Base-by-base conservation (phyloP, 257 asterid genomes). In the Paraleonurus japonicus region DNA sequence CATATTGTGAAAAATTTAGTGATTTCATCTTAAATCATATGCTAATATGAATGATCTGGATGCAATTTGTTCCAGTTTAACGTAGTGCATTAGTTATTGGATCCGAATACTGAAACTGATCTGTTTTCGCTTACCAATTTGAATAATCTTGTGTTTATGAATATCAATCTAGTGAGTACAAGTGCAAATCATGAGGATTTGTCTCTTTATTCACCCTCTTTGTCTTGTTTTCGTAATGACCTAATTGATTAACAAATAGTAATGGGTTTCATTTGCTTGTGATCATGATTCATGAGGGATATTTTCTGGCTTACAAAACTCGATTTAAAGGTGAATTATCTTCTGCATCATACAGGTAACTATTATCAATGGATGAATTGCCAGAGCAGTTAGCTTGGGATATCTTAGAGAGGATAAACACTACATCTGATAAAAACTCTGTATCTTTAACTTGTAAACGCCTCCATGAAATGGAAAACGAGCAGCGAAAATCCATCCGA, bases 301-400 rank as follows among this genome's bases (percentile, higher is more conserved):
- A 13, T 13, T 12, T 47, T 16, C 22, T 35, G 7, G 1, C 19
- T 55, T 12, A 5, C 41, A 7, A 27, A 61, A 54, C 19, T 19
- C 48, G 64, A 15, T n/a, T 39, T 61, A 4, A 24, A 20, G 37
- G 16, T 3, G 15, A 22, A 39, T 47, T 48, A 47, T 51, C 32
- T 39, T 64, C 50, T 69, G 67, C 65, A 17, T 66, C 53, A 23
- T 41, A 43, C 70, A 72, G 82, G 80, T 65, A 26, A 32, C 43
- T 66, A 26, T 15, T 61, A 10, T 15, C 76, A 75, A 92, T 92
- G 98, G 91, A 92, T 77, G 82, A 83, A 71, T 83, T 92, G 80
- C 98, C 97, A 12, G 95, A 87, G 61, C 84, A 83, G 60, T 60
- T 90, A 39, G 86, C 88, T 68, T 84, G 89, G 90, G 90, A 90